Evolutionary conservation across 2,329 filamentous ascomycete species (phyloP).

Genomic region (Fusarium setosum): DNA sequence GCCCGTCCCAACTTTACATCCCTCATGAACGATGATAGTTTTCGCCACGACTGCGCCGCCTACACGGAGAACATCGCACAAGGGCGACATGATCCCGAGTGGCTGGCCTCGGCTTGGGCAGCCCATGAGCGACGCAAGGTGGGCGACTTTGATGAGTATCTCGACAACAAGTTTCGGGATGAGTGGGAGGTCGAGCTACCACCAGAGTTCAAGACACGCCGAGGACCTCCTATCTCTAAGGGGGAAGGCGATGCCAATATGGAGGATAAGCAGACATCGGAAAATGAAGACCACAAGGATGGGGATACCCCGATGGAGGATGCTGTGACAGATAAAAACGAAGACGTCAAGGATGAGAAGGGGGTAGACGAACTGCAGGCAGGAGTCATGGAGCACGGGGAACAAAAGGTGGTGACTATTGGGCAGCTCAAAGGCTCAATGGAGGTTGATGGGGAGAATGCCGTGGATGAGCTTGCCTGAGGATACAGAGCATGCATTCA

Average conservation of each 20-base stretch:
- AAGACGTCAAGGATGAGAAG: neutral
- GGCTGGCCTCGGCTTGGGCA: conserved; percentile 63
- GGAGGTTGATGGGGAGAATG: conserved; percentile 24
- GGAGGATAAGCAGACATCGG: conserved; percentile 10
- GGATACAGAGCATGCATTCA: neutral
- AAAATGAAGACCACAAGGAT: neutral
- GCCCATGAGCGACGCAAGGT: conserved; percentile 61
- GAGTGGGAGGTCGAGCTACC: conserved; percentile 61
- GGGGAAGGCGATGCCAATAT: conserved; percentile 23
- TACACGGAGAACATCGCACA: conserved; percentile 58
- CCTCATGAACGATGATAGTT: conserved; percentile 59
- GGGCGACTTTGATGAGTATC: conserved; percentile 62
- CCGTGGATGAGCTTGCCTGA: conserved; percentile 12
- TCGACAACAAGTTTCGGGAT: conserved; percentile 57
- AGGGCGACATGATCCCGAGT: conserved; percentile 63
- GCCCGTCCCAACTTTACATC: conserved; percentile 55
- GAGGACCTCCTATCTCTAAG: neutral
- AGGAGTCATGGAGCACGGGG: neutral
- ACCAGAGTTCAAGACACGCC: conserved; percentile 41
- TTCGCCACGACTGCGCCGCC: conserved; percentile 58
- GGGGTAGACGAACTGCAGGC: conserved; percentile 3
- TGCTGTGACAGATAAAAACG: neutral
- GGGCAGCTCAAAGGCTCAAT: conserved; percentile 8
- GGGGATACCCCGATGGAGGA: conserved; percentile 7
- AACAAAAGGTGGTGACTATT: neutral